These are phyloP conservation scores for Coccomyxa subellipsoidea DNA, from an alignment of 163 green algal species.

Conservation along the genomic window DNA sequence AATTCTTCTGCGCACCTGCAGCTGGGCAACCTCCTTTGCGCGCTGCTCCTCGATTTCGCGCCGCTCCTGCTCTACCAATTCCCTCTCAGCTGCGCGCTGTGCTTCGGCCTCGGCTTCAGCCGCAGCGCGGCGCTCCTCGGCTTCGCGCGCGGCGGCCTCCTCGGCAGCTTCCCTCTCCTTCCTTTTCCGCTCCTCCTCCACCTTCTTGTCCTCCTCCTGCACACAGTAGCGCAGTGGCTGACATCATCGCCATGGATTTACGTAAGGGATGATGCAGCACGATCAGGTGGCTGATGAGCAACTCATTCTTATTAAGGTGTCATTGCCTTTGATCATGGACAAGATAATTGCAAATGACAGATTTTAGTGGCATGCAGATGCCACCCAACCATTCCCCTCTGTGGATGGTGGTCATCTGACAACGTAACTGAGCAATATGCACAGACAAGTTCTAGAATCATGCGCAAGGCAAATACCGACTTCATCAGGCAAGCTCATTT, in stretches of 20 bases:
- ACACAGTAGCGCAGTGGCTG: not conserved
- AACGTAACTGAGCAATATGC: too few relatives aligned
- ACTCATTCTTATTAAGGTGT: not conserved
- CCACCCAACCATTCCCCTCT: too few relatives aligned
- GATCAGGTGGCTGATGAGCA: not conserved
- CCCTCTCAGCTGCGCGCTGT: not conserved
- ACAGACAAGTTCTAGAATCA: too few relatives aligned
- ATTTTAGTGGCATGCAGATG: not conserved
- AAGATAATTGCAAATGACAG: not conserved
- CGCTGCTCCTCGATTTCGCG: conserved; percentile 28
- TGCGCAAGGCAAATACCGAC: too few relatives aligned
- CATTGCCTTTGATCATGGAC: not conserved
- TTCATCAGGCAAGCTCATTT: too few relatives aligned
- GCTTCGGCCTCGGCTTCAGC: conserved; percentile 23
- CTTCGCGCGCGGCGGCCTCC: conserved; percentile 12
- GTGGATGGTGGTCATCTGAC: too few relatives aligned
- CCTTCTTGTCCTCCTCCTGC: conserved; percentile 37
- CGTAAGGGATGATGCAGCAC: not conserved
- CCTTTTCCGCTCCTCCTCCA: conserved; percentile 29
- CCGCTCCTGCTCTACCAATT: conserved; percentile 14
- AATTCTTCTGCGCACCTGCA: conserved; percentile 39
- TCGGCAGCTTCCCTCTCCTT: conserved; percentile 19
- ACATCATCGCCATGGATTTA: not conserved
- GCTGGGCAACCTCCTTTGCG: conserved; percentile 30
- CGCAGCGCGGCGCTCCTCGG: conserved; percentile 20